Conservation (phyloP, 2,329 filamentous ascomycete genomes). For the Colletotrichum kahawae region DNA sequence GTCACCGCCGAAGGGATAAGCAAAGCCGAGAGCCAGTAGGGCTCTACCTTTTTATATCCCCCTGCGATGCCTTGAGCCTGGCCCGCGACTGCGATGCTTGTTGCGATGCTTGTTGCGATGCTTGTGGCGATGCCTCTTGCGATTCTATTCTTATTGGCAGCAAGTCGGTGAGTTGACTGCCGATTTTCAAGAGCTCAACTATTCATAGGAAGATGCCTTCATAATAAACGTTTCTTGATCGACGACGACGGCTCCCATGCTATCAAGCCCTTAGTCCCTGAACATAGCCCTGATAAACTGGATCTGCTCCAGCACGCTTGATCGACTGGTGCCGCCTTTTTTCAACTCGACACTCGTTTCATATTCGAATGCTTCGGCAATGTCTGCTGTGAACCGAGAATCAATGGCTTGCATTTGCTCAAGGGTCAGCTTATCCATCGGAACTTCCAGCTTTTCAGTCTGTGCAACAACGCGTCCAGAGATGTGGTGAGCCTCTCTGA, state of each 20-base stretch:
- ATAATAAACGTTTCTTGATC: too few species aligned
- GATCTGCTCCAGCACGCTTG: conserved; percentile 66
- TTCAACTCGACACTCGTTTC: conserved; percentile 75
- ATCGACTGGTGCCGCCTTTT: conserved; percentile 74
- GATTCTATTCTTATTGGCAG: too few species aligned
- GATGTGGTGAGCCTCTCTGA: conserved; percentile 81
- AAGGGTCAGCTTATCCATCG: conserved; percentile 73
- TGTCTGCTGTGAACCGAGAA: conserved; percentile 69
- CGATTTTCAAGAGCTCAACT: too few species aligned
- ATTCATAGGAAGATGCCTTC: too few species aligned
- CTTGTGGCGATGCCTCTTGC: too few species aligned
- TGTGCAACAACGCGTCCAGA: conserved; percentile 74
- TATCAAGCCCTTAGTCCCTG: conserved; percentile 25
- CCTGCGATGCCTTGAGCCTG: too few species aligned
- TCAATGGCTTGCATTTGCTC: conserved; percentile 73
- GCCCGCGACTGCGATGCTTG: too few species aligned
- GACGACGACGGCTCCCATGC: background rate
- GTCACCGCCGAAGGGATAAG: too few species aligned
- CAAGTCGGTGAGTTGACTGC: too few species aligned
- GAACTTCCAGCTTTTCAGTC: conserved; percentile 64
- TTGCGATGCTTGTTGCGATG: too few species aligned
- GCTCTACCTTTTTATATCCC: too few species aligned
- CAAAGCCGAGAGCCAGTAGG: too few species aligned
- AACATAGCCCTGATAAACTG: conserved; percentile 43
- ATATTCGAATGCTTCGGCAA: conserved; percentile 71